These are phyloP conservation scores for Pseudevernia furfuracea DNA, from an alignment of 495 filamentous ascomycete genomes.

Conservation along the genomic window DNA sequence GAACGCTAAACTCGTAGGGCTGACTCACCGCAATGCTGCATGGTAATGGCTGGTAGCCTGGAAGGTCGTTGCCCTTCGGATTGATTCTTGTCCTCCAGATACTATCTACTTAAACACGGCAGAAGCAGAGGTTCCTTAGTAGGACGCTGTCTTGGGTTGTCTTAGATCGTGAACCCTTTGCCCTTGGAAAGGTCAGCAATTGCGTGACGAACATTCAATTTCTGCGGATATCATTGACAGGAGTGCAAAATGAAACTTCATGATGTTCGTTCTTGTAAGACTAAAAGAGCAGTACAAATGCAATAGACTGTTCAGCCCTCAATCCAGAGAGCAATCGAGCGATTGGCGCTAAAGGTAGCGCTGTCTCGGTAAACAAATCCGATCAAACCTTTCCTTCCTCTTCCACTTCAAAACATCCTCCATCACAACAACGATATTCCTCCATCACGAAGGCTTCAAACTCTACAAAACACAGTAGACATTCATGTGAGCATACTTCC, in stretches of 20 bases:
- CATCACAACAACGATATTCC: neutral
- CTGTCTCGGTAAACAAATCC: slow-evolving; percentile 12
- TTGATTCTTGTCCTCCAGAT: neutral
- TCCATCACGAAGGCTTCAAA: neutral
- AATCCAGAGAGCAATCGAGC: neutral
- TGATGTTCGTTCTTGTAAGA: neutral
- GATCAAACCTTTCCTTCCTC: neutral
- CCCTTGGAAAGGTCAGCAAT: too few species aligned
- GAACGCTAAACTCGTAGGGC: too few species aligned
- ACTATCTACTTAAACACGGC: too few species aligned
- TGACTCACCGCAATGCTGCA: neutral
- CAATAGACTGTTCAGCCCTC: neutral
- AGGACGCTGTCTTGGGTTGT: too few species aligned
- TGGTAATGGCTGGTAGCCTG: too few species aligned
- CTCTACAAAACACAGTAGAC: neutral
- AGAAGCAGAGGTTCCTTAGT: too few species aligned
- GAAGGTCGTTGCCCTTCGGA: neutral
- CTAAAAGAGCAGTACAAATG: neutral
- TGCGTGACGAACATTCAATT: too few species aligned
- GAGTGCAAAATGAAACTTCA: too few species aligned
- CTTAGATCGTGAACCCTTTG: too few species aligned
- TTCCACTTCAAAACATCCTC: neutral
- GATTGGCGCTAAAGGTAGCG: neutral
- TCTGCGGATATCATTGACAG: too few species aligned
- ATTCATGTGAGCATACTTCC: neutral